Conservation (phyloP, 352 stramenopile genomes). For the Phytophthora hibernalis region DNA sequence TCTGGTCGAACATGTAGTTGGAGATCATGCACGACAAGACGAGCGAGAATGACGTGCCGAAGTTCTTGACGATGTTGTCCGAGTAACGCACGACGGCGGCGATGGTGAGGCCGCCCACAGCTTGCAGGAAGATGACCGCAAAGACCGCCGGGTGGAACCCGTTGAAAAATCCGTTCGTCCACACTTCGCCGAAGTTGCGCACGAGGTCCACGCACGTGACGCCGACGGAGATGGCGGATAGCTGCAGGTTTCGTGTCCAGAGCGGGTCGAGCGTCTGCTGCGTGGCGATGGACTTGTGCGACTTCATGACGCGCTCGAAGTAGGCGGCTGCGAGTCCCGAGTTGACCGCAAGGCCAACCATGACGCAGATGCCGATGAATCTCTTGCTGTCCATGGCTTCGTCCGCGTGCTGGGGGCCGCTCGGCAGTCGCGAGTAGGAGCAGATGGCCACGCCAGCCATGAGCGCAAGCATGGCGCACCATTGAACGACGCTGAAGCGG, state of each 20-base stretch:
- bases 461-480: slow-evolving; percentile 84
- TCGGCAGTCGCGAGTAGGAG: slow-evolving; percentile 79
- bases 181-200: slow-evolving; percentile 68
- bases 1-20: slow-evolving; percentile 89
- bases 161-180: slow-evolving; percentile 78
- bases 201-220: slow-evolving; percentile 77
- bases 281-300: slow-evolving; percentile 76
- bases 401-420: slow-evolving; percentile 25
- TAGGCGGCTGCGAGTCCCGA: slow-evolving; percentile 88
- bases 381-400: slow-evolving; percentile 52
- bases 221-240: slow-evolving; percentile 83
- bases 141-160: slow-evolving; percentile 82
- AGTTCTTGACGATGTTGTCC: slow-evolving; percentile 93
- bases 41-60: slow-evolving; percentile 89
- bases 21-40: slow-evolving; percentile 91
- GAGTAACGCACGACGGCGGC: slow-evolving; percentile 88
- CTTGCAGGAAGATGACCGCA: slow-evolving; percentile 83
- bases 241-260: slow-evolving; percentile 88
- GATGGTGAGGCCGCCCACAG: slow-evolving; percentile 84
- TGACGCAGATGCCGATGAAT: slow-evolving; percentile 83
- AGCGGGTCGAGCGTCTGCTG: slow-evolving; percentile 84
- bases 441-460: slow-evolving; percentile 89
- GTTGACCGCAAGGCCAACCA: slow-evolving; percentile 83
- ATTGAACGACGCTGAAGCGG: slow-evolving; percentile 85
- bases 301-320: slow-evolving; percentile 90